Conservation (phyloP, 257 asterid species). For the Pogostemon cablin region DNA sequence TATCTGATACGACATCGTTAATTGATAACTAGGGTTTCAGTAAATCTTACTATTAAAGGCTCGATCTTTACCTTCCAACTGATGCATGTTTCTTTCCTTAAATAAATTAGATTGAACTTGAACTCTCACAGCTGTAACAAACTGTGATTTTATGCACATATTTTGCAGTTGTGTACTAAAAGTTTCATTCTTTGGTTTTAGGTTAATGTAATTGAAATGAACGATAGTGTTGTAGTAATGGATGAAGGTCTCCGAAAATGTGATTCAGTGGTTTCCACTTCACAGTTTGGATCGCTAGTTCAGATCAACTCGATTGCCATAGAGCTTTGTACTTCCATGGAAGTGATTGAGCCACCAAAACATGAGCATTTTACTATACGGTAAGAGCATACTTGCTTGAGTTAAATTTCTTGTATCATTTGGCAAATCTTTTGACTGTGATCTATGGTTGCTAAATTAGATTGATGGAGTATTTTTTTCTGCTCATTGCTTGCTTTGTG, state of each 20-base stretch:
- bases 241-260: constrained; percentile 33
- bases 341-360: constrained; percentile 24
- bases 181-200: constrained; percentile 27
- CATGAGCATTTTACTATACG: constrained; percentile 76
- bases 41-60: neutral
- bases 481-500: too few relatives aligned
- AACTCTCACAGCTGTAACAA: neutral
- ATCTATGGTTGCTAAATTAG: too few relatives aligned
- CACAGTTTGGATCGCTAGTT: constrained; percentile 41
- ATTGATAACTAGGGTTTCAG: constrained; percentile 48
- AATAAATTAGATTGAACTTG: neutral
- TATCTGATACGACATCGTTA: neutral
- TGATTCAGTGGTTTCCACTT: constrained; percentile 36
- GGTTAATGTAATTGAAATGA: constrained; percentile 45
- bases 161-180: constrained; percentile 7
- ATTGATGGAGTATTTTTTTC: too few relatives aligned
- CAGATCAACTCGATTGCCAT: constrained; percentile 57
- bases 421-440: too few relatives aligned
- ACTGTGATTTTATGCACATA: constrained; percentile 34
- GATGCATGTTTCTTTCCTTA: neutral
- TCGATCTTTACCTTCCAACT: neutral
- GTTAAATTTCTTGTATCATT: neutral
- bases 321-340: constrained; percentile 48
- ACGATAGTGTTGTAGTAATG: constrained; percentile 34
- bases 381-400: constrained; percentile 40